Conservation (phyloP, 805 yeast species). For the Candida suzukii region DNA sequence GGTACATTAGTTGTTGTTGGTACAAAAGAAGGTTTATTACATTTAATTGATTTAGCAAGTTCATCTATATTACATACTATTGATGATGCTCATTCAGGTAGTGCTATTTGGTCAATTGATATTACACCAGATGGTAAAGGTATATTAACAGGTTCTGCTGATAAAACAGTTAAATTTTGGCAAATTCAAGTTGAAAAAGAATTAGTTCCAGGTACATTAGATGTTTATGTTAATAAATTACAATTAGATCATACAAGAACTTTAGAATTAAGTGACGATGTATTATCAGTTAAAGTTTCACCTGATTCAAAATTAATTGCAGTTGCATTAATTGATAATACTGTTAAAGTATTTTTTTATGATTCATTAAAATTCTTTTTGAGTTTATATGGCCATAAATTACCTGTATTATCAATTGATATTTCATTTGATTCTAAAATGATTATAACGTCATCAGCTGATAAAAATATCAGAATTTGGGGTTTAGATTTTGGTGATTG, state of each 20-base stretch:
- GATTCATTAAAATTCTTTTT: conserved; percentile 84
- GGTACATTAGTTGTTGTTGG: conserved; percentile 84
- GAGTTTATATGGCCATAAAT: conserved; percentile 90
- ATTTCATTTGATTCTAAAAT: conserved; percentile 84
- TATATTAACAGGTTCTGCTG: conserved; percentile 90
- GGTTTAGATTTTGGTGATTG: conserved; percentile 99
- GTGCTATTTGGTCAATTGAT: conserved; percentile 87
- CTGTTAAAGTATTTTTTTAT: conserved; percentile 88
- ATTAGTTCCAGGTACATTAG: conserved; percentile 58
- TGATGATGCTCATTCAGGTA: conserved; percentile 66
- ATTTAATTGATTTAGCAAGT: conserved; percentile 78
- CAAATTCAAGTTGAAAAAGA: conserved; percentile 63
- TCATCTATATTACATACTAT: conserved; percentile 66
- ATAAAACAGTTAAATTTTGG: conserved; percentile 88
- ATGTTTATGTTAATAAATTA: conserved; percentile 42
- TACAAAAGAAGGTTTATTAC: conserved; percentile 79
- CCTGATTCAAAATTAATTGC: conserved; percentile 76
- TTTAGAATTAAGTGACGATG: conserved; percentile 80
- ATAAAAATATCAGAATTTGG: conserved; percentile 96
- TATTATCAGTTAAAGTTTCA: conserved; percentile 70
- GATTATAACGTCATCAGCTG: conserved; percentile 91
- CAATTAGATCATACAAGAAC: conserved; percentile 69
- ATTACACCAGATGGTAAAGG: conserved; percentile 78
- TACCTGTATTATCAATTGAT: conserved; percentile 90
- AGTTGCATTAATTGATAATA: conserved; percentile 80